Base-by-base conservation (phyloP, 2,329 filamentous ascomycete genomes). In the Teratosphaeria viscida region DNA sequence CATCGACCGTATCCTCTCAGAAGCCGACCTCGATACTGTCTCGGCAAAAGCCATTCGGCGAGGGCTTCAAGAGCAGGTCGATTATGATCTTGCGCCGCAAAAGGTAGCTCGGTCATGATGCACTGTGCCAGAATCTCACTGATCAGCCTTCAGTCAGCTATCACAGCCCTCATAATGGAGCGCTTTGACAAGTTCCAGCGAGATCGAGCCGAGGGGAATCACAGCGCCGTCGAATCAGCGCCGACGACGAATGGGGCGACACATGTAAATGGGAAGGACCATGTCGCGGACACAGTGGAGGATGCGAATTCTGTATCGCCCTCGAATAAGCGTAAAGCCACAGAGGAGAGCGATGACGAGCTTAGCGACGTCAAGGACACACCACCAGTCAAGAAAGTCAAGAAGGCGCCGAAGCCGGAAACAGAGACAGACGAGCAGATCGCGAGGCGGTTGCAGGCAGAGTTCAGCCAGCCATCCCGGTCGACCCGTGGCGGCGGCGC, bases 381-480 rank as follows among this genome's bases (percentile, higher is more conserved):
- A 3, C 77, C 77, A 29, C 75, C 77, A 1, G 62, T 65, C 14
- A 69, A 69, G 62, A 69, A 69, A 54, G 62, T 57, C 14, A 69
- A 67, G 61, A 79, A 78, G 69, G 77, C 76, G 65, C 85, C 85
- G 70, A 82, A 83, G 52, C 81, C 84, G 32, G 77, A 83, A 65
- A 90, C 95, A 64, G 94, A 99, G 35, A 90, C 95, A 64, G 94
- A 99, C 74, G 94, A 92, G 37, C 85, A 88, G 53, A 84, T 92
- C 62, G 94, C 94, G 0, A 91, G 91, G 16, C 85, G 88, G 72
- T 80, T 99, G 39, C 94, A 99, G 75, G 92, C 91, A 0, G 89
- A 97, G 73, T 90, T 96, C 76, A 29, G 27, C 7, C 95, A 97
- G 74, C 81, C 84, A 16, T 78, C 77, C 2, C 79, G 84, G 52